Evolutionary conservation across 1,284 basidiomycete species (phyloP).

Genomic region (Apiotrichum porosum): DNA sequence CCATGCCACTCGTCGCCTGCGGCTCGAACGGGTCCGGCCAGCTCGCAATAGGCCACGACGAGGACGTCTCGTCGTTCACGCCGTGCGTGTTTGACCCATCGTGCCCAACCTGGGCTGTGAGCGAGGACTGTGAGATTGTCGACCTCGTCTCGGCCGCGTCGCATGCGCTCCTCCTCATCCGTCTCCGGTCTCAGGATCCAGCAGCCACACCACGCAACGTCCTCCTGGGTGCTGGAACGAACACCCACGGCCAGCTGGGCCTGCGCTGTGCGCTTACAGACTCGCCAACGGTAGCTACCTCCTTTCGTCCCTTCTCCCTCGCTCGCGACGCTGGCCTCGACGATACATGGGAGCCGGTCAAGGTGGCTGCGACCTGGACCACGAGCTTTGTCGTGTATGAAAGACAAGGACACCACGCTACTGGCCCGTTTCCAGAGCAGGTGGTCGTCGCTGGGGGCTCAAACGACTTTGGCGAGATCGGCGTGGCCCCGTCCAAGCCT

Average conservation of each 20-base stretch:
- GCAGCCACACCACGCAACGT: too few species aligned
- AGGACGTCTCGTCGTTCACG: constrained; percentile 59
- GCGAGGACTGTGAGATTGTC: constrained; percentile 10
- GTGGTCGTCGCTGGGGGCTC: constrained; percentile 72
- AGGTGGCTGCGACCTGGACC: constrained; percentile 70
- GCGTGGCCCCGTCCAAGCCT: constrained; percentile 52
- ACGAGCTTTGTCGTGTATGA: constrained; percentile 62
- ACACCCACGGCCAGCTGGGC: constrained; percentile 41
- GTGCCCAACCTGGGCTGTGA: too few species aligned
- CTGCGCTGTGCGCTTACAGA: constrained; percentile 25
- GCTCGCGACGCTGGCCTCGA: constrained; percentile 3
- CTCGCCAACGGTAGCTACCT: constrained; percentile 16
- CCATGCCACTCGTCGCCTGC: constrained; percentile 52
- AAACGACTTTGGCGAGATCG: constrained; percentile 76
- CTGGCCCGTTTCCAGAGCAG: constrained; percentile 54
- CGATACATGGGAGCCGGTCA: constrained; percentile 31
- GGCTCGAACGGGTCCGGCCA: constrained; percentile 77
- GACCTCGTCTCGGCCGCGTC: constrained; percentile 36
- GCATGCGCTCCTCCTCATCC: constrained; percentile 36
- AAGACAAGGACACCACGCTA: not conserved
- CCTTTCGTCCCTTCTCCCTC: constrained; percentile 29
- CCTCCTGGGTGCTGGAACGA: constrained; percentile 40
- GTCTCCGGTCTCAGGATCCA: too few species aligned
- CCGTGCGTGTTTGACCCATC: constrained; percentile 48
- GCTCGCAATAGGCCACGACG: constrained; percentile 57